phyloP scores from a whole-genome alignment of 805 yeast genomes.

The Metschnikowia picachoensis region DNA sequence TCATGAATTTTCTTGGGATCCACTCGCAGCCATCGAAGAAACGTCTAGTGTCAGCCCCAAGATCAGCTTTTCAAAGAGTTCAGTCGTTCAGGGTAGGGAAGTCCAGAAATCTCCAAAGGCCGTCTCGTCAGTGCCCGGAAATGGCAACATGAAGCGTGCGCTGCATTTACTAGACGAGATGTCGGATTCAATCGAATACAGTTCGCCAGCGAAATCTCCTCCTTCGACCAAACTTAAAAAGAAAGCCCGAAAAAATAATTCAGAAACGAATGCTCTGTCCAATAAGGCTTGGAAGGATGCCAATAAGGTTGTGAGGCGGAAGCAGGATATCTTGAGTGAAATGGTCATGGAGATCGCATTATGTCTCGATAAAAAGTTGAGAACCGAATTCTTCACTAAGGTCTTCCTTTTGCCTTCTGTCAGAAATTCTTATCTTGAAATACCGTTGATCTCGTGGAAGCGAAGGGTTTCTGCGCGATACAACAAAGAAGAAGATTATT shows the following conservation, averaged over 20 bases:
- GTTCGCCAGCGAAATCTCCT: conserved; percentile 8
- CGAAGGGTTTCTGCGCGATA: conserved; percentile 48
- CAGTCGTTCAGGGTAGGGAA: no score
- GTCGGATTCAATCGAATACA: conserved; percentile 10
- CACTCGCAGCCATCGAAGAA: no score
- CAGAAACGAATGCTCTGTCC: conserved; percentile 6
- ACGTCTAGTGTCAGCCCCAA: no score
- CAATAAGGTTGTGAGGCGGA: conserved; percentile 37
- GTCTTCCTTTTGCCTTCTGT: conserved; percentile 21
- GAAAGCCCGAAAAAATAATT: neutral
- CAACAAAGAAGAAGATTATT: conserved; percentile 45
- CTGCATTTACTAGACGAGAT: neutral
- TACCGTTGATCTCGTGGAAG: conserved; percentile 51
- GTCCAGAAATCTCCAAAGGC: no score
- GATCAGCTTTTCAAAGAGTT: no score
- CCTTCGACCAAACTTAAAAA: conserved; percentile 6
- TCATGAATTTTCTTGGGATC: no score
- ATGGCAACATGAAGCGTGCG: no score
- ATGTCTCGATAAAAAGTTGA: conserved; percentile 21
- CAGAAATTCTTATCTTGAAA: conserved; percentile 20
- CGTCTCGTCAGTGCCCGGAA: no score
- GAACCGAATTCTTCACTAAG: conserved; percentile 18
- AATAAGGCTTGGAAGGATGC: conserved; percentile 32
- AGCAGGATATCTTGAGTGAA: conserved; percentile 48
- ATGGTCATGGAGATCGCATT: conserved; percentile 45